A percentile compares a stretch with the other conserved stretches of the same genome.
These are phyloP conservation scores for Suhomyces emberorum DNA, from an alignment of 805 yeast genomes.

Conservation along the genomic window DNA sequence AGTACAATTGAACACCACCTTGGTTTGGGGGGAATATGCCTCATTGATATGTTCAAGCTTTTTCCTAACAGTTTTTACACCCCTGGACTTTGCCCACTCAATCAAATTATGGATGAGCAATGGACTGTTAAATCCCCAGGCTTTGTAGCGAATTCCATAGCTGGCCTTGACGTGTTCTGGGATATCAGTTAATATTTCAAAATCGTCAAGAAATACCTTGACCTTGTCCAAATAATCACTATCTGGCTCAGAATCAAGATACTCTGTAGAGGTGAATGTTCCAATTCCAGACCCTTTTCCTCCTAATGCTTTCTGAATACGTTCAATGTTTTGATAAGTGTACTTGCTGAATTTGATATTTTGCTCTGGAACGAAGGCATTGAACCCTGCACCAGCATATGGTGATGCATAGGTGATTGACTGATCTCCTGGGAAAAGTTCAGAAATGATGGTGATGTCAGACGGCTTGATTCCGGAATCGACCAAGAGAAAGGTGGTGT, in stretches of 20 bases:
- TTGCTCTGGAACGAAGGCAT: background rate
- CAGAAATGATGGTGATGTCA: constrained; percentile 45
- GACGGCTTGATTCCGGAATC: constrained; percentile 24
- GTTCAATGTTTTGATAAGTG: background rate
- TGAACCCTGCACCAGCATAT: constrained; percentile 77
- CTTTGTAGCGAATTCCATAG: constrained; percentile 49
- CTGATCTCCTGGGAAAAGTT: constrained; percentile 39
- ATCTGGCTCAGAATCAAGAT: constrained; percentile 41
- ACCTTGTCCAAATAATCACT: constrained; percentile 28
- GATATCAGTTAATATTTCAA: constrained; percentile 7
- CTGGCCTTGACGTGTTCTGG: constrained; percentile 23
- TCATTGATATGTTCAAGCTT: constrained; percentile 41
- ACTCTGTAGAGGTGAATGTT: constrained; percentile 48
- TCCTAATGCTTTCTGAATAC: background rate
- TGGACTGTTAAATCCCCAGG: constrained; percentile 64
- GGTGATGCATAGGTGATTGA: constrained; percentile 52
- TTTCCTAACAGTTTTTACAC: constrained; percentile 32
- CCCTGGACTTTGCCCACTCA: constrained; percentile 21
- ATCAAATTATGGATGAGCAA: constrained; percentile 48
- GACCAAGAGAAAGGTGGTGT: constrained; percentile 44
- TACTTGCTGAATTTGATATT: background rate
- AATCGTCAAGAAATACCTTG: constrained; percentile 3
- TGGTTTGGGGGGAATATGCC: constrained; percentile 19
- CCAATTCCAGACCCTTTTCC: constrained; percentile 42
- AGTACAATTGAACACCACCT: constrained; percentile 52